Evolutionary conservation across 2,329 filamentous ascomycete genomes (phyloP).

Genomic region (Daldinia sp.): DNA sequence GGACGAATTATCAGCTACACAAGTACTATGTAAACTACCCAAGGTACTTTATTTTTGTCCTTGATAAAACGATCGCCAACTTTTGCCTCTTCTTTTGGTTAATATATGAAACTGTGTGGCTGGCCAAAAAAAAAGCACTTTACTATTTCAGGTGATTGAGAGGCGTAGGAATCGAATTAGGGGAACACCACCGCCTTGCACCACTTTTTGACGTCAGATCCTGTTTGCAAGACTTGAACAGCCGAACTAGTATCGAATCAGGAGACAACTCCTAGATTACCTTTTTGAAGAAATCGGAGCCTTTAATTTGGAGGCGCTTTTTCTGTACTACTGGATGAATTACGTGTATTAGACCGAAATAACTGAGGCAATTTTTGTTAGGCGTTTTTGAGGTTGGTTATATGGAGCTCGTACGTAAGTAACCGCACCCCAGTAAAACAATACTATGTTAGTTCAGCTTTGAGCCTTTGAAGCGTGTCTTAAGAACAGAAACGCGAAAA

Average conservation of each 20-base stretch:
- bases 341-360: conserved; percentile 7
- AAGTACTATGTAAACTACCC: too few relatives aligned
- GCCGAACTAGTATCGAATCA: conserved; percentile 4
- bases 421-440: not conserved
- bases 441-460: too few relatives aligned
- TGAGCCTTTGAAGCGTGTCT: not conserved
- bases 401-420: not conserved
- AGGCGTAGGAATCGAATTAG: not conserved
- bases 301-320: too few relatives aligned
- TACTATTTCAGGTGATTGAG: not conserved
- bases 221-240: not conserved
- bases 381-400: too few relatives aligned
- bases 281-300: too few relatives aligned
- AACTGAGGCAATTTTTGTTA: not conserved
- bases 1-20: not conserved
- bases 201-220: conserved; percentile 3
- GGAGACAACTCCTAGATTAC: not conserved
- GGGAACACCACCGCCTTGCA: not conserved
- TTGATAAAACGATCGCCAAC: not conserved
- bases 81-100: not conserved
- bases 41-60: not conserved
- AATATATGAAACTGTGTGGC: not conserved
- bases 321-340: not conserved
- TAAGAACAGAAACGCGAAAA: not conserved
- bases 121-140: not conserved